These are phyloP conservation scores for Neonectria faginata DNA, from an alignment of 2,329 filamentous ascomycete genomes.

Conservation along the genomic window DNA sequence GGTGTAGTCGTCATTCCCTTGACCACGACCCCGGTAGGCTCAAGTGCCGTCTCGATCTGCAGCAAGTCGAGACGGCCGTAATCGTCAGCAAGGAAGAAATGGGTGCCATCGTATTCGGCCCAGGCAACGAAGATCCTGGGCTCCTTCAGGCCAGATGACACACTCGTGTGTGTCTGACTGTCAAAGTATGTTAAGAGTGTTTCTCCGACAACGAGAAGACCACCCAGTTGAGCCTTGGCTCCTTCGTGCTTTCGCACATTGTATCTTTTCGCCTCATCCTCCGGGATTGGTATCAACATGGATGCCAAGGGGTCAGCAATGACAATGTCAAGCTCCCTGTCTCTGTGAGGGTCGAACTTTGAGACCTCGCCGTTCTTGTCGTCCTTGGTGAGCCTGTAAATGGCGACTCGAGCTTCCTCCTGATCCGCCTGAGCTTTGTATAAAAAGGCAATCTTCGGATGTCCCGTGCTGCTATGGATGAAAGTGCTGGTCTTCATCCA, in stretches of 20 bases:
- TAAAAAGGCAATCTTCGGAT: slow-evolving; percentile 68
- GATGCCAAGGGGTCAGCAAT: slow-evolving; percentile 67
- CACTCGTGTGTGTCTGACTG: slow-evolving; percentile 75
- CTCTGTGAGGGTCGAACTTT: slow-evolving; percentile 65
- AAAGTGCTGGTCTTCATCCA: slow-evolving; percentile 70
- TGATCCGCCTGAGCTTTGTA: slow-evolving; percentile 66
- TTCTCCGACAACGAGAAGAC: slow-evolving; percentile 80
- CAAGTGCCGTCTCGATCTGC: slow-evolving; percentile 76
- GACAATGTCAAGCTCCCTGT: slow-evolving; percentile 66
- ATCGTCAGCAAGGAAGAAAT: slow-evolving; percentile 92
- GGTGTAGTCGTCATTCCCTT: slow-evolving; percentile 75
- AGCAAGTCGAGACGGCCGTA: slow-evolving; percentile 89
- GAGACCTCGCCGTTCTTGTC: slow-evolving; percentile 67
- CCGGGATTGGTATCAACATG: slow-evolving; percentile 72
- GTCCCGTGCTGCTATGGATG: slow-evolving; percentile 67
- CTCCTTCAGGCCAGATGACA: slow-evolving; percentile 74
- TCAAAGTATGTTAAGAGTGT: slow-evolving; percentile 89
- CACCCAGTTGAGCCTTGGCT: slow-evolving; percentile 71
- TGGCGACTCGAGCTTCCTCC: slow-evolving; percentile 66
- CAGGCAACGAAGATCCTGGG: slow-evolving; percentile 92
- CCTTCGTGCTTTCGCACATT: slow-evolving; percentile 66
- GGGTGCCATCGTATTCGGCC: slow-evolving; percentile 83
- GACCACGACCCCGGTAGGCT: slow-evolving; percentile 74
- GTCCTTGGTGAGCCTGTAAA: slow-evolving; percentile 69
- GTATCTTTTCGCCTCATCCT: slow-evolving; percentile 70